Conservation (phyloP, 2,329 filamentous ascomycete species). For the Chalaropsis thielavioides region DNA sequence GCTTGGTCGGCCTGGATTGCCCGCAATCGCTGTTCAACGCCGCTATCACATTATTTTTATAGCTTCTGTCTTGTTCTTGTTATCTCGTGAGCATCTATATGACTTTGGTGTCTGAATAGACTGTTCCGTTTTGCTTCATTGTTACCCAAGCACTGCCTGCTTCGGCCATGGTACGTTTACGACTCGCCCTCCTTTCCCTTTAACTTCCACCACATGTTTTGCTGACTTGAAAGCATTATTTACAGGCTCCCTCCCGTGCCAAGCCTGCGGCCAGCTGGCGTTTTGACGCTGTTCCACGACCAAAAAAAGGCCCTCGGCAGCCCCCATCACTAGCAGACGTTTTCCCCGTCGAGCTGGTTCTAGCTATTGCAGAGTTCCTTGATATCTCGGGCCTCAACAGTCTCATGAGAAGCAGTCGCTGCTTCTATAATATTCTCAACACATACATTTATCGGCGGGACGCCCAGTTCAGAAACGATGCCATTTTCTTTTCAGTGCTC, state of each 20-base stretch:
- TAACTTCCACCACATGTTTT: background rate
- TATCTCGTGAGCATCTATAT: background rate
- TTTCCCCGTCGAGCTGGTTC: constrained; percentile 6
- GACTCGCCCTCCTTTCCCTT: background rate
- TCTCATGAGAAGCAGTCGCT: background rate
- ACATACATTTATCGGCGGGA: constrained; percentile 8
- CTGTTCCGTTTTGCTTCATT: background rate
- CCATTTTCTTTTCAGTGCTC: constrained; percentile 9
- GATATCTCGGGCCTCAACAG: background rate
- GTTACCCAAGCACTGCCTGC: background rate
- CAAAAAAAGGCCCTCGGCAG: background rate
- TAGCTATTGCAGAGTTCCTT: constrained; percentile 10
- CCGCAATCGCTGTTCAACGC: background rate
- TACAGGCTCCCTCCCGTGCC: background rate
- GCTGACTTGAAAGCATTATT: background rate
- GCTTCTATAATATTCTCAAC: constrained; percentile 6
- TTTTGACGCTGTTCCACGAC: background rate
- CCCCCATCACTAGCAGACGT: background rate
- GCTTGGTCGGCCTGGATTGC: background rate
- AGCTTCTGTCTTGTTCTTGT: background rate
- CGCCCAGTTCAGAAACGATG: background rate
- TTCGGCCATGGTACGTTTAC: background rate
- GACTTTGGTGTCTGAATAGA: background rate
- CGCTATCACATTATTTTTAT: background rate
- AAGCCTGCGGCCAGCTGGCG: background rate